phyloP scores from a whole-genome alignment of 2,329 filamentous ascomycete genomes.

The Cladophialophora chaetospira region DNA sequence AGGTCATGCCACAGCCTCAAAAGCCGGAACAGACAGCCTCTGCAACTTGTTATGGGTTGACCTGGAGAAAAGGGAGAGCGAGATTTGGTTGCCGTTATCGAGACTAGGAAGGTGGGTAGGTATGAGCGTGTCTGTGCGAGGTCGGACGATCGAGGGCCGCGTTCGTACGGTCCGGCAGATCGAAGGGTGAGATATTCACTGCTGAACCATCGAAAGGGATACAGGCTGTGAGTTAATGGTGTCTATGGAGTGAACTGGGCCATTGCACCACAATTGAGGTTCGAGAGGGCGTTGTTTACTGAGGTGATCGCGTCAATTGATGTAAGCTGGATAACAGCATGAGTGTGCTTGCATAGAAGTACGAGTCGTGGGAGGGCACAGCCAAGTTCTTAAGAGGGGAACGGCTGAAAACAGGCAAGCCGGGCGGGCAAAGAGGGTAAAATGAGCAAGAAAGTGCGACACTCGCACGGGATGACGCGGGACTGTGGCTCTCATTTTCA shows the following conservation, averaged over 20 bases:
- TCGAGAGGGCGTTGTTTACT: constrained; percentile 13
- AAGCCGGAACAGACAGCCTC: constrained; percentile 2
- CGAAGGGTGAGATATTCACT: constrained; percentile 20
- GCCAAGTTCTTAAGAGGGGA: constrained; percentile 8
- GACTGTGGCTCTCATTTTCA: neutral
- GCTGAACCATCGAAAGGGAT: constrained; percentile 21
- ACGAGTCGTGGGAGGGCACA: neutral
- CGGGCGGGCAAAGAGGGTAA: neutral
- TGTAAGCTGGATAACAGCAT: neutral
- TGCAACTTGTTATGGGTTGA: constrained; percentile 15
- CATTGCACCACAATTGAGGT: constrained; percentile 1
- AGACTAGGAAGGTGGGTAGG: constrained; percentile 14
- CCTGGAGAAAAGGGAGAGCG: constrained; percentile 20
- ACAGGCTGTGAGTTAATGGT: neutral
- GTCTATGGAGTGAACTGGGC: constrained; percentile 6
- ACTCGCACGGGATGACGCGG: neutral
- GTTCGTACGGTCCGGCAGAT: constrained; percentile 7
- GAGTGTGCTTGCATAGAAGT: neutral
- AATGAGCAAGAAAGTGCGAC: neutral
- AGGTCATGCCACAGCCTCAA: constrained; percentile 11
- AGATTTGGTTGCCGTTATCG: constrained; percentile 25
- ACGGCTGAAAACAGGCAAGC: neutral
- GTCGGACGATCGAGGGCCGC: constrained; percentile 20
- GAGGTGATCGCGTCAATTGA: neutral
- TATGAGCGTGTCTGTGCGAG: constrained; percentile 30